phyloP scores from a whole-genome alignment of 1,284 basidiomycete species.

The Singerocomus inundabilis region DNA sequence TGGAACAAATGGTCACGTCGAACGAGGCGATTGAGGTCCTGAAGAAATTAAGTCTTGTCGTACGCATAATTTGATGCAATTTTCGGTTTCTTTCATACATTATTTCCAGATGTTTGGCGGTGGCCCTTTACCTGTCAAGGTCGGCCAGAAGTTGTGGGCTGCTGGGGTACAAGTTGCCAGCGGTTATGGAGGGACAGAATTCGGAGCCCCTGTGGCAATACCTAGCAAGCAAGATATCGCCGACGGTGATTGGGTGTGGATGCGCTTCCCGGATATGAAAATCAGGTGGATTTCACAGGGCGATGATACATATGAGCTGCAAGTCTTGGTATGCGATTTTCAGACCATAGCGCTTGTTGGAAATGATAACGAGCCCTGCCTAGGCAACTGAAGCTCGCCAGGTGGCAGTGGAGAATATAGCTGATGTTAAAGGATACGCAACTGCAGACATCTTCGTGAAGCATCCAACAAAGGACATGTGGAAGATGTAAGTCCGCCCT shows the following conservation, averaged over 20 bases:
- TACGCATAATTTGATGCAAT: not conserved
- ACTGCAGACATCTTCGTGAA: conserved; percentile 5
- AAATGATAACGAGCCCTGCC: not conserved
- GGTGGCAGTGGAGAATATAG: not conserved
- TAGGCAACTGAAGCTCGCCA: not conserved
- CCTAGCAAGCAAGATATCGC: conserved; percentile 2
- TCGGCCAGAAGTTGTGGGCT: not conserved
- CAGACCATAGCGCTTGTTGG: conserved; percentile 1
- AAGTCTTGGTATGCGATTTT: not conserved
- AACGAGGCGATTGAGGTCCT: not conserved
- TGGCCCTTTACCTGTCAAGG: conserved; percentile 5
- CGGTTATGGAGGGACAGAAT: conserved; percentile 9
- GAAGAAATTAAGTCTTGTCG: conserved; percentile 5
- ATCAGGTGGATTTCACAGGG: conserved; percentile 1
- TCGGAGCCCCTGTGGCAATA: not conserved
- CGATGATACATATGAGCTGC: conserved; percentile 5
- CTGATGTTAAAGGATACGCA: not conserved
- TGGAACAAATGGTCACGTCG: not conserved
- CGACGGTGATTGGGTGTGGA: conserved; percentile 2
- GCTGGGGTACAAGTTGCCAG: conserved; percentile 1
- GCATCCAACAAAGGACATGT: conserved; percentile 8
- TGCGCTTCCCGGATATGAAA: not conserved
- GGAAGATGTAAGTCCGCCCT: conserved; percentile 1
- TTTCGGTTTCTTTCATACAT: not conserved
- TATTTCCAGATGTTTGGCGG: conserved; percentile 2